Evolutionary conservation across 2,329 filamentous ascomycete genomes (phyloP).

Genomic region (Alternaria hordeiaustralica): DNA sequence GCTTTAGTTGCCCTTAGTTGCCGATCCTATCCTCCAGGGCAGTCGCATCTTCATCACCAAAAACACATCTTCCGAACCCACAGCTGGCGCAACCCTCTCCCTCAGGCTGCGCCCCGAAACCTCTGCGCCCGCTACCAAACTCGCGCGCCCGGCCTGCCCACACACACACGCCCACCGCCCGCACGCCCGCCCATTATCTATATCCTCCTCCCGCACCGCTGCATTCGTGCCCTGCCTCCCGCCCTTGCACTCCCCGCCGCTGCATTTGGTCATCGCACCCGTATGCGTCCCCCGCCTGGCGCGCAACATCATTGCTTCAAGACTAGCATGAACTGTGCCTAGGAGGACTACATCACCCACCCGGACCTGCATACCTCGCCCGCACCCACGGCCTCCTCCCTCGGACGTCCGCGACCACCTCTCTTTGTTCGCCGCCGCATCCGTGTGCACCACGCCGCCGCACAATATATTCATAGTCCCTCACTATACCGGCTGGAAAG

Average conservation of each 20-base stretch:
- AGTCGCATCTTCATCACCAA: slow-evolving; percentile 14
- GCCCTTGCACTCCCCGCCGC: slow-evolving; percentile 43
- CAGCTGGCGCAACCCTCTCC: slow-evolving; percentile 10
- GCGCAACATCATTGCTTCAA: slow-evolving; percentile 49
- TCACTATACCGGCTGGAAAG: slow-evolving; percentile 18
- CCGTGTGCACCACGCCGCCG: slow-evolving; percentile 35
- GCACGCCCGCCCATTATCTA: slow-evolving; percentile 1
- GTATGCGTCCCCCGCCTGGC: slow-evolving; percentile 50
- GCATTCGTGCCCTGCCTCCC: slow-evolving; percentile 9
- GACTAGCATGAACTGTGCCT: slow-evolving; percentile 48
- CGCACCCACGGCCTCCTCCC: slow-evolving; percentile 29
- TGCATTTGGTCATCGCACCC: slow-evolving; percentile 32
- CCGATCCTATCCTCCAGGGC: slow-evolving; percentile 26
- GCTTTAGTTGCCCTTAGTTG: slow-evolving; percentile 26
- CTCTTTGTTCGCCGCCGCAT: slow-evolving; percentile 33
- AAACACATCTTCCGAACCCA: slow-evolving; percentile 16
- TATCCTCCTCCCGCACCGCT: slow-evolving; percentile 1
- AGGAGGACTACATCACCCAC: slow-evolving; percentile 16
- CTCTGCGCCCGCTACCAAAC: slow-evolving; percentile 10
- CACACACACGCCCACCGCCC: background rate
- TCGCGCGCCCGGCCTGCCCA: background rate
- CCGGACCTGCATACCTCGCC: background rate
- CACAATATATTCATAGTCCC: slow-evolving; percentile 26
- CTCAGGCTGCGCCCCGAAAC: slow-evolving; percentile 1
- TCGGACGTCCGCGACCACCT: slow-evolving; percentile 12